Evolutionary conservation across 495 filamentous ascomycete species (phyloP).

Genomic region (Copromyces sp.): DNA sequence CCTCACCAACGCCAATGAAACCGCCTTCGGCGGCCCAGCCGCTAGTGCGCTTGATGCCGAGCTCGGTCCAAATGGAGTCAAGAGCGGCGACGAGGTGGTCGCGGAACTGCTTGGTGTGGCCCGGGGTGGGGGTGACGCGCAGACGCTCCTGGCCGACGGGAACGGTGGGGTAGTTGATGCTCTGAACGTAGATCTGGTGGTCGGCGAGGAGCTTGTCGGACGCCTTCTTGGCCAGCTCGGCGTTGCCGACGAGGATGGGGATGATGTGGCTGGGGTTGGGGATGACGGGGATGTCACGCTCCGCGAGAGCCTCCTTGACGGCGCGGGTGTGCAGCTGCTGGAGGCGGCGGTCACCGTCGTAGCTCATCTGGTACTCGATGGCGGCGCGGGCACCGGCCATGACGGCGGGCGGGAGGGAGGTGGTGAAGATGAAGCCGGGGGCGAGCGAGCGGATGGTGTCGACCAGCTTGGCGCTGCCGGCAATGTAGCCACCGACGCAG

Average conservation of each 20-base stretch:
- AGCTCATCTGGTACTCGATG: constrained; percentile 80
- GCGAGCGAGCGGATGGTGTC: constrained; percentile 94
- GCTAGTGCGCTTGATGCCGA: constrained; percentile 81
- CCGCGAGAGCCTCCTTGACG: constrained; percentile 70
- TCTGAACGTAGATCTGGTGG: constrained; percentile 91
- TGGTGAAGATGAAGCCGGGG: constrained; percentile 98
- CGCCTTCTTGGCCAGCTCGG: constrained; percentile 83
- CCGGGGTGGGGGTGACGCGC: constrained; percentile 90
- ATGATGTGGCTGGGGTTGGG: constrained; percentile 96
- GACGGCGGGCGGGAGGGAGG: constrained; percentile 85
- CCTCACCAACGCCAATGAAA: constrained; percentile 82
- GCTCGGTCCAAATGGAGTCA: constrained; percentile 74
- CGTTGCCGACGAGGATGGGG: constrained; percentile 86
- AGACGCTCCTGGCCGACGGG: constrained; percentile 92
- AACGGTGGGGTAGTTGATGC: constrained; percentile 98
- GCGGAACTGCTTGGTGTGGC: constrained; percentile 71
- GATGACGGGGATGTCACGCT: constrained; percentile 87
- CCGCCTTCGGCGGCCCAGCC: constrained; percentile 89
- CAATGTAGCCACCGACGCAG: constrained; percentile 96
- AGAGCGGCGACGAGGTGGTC: constrained; percentile 79
- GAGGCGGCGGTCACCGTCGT: constrained; percentile 72
- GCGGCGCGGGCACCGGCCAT: constrained; percentile 91
- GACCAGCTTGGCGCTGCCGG: constrained; percentile 76
- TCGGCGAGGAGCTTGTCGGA: constrained; percentile 80
- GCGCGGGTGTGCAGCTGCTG: constrained; percentile 94